Base-by-base conservation (phyloP, 179 eudicot species). In the Beta corolliflora region DNA sequence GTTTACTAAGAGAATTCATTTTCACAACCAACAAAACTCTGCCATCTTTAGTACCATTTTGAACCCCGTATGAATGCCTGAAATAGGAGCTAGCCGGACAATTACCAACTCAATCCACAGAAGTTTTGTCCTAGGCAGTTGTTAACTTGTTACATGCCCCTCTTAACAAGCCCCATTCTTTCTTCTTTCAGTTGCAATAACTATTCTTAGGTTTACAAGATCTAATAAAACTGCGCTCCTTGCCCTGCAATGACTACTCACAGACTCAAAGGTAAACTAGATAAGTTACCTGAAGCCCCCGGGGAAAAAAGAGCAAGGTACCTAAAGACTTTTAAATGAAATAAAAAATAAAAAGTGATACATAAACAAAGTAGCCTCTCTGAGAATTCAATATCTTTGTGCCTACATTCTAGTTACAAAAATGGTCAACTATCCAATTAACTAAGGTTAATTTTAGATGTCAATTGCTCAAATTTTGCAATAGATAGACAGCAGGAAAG, bases 151-250 rank as follows among this genome's bases (percentile, higher is more conserved):
- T 4, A 50, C 14, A 9, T 3, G 12, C 59, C 41, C 75, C 59
- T 36, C 41, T 71, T 21, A 19, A 44, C 55, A 71, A 72, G 56
- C 23, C 76, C 75, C 45, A 18, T 71, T 71, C 75, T 71, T 71
- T 15, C 48, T 55, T 55, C 31, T 23, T 71, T n/a, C 31, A 48
- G 58, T 50, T 48, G 56, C 18, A 48, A 48, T 71, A 21, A 48
- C 58, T 19, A 10, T 19, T 12, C n/a, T 72, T 6, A 12, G 8
- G 2, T 46, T 12, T 50, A 5, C 7, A 5, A 48, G 13, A 52
- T 23, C 36, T 13, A 18, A 55, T 36, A 14, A 56, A 36, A 55
- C 25, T 56, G 13, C 65, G 46, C 61, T 55, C 64, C 63, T 54
- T 50, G 19, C 46, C 21, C 63, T 23, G 25, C 45, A 25, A 73